Evolutionary conservation across 768 basidiomycete genomes (phyloP).

Genomic region (Aureoboletus auriporus): DNA sequence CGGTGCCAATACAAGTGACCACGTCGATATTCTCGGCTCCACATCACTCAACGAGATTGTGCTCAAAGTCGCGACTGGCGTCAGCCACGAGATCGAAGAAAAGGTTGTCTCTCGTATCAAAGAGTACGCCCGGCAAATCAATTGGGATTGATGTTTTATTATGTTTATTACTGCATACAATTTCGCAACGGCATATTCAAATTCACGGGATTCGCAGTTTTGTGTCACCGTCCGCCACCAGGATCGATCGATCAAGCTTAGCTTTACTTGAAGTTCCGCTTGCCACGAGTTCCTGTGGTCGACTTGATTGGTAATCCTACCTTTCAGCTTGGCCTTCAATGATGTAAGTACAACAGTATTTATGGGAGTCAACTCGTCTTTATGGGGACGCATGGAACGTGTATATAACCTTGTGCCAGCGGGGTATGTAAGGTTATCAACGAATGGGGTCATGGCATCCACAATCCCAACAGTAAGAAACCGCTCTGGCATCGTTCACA

Average conservation of each 20-base stretch:
- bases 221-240: not conserved
- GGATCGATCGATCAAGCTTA: not conserved
- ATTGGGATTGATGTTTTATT: slow-evolving; percentile 60
- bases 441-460: slow-evolving; percentile 4
- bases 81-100: slow-evolving; percentile 66
- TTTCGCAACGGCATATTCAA: not conserved
- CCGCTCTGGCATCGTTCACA: not conserved
- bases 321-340: not conserved
- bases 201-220: slow-evolving; percentile 1
- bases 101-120: slow-evolving; percentile 72
- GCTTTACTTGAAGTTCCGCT: not conserved
- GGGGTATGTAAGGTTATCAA: not conserved
- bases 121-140: slow-evolving; percentile 67
- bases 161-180: slow-evolving; percentile 3
- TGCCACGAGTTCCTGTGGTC: not conserved
- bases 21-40: slow-evolving; percentile 82
- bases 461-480: slow-evolving; percentile 23
- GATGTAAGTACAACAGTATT: not conserved
- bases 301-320: not conserved
- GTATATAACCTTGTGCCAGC: slow-evolving; percentile 2
- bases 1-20: slow-evolving; percentile 88
- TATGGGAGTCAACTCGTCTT: not conserved
- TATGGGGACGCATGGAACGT: not conserved
- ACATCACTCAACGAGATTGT: slow-evolving; percentile 86
- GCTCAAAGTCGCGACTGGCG: slow-evolving; percentile 83